Conservation (phyloP, 352 stramenopile genomes). For the Phytophthora crassamura region DNA sequence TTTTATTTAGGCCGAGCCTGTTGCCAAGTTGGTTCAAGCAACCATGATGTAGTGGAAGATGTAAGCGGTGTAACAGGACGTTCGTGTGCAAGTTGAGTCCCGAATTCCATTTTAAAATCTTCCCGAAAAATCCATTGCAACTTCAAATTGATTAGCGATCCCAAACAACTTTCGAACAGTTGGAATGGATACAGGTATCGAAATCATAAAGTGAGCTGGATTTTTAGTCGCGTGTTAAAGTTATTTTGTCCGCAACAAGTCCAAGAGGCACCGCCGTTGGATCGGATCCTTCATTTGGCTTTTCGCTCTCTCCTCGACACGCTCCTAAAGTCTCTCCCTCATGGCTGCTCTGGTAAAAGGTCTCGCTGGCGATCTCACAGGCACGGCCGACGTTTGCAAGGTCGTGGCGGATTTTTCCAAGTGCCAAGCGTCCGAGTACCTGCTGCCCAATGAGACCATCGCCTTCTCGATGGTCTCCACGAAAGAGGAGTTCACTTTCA, state of each 20-base stretch:
- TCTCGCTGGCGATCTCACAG: conserved; percentile 55
- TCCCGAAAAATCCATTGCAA: too few species aligned
- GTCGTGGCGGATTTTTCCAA: conserved; percentile 54
- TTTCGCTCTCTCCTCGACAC: not conserved
- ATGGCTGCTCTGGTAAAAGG: conserved; percentile 53
- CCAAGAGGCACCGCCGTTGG: not conserved
- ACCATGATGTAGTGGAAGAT: conserved; percentile 15
- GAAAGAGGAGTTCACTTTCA: conserved; percentile 74
- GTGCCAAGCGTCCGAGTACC: conserved; percentile 45
- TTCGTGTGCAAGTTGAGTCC: conserved; percentile 6
- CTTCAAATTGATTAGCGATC: too few species aligned
- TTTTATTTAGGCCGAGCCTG: conserved; percentile 36
- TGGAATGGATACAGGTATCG: not conserved
- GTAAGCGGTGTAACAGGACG: conserved; percentile 14
- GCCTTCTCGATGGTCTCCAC: conserved; percentile 57
- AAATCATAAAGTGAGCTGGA: conserved; percentile 1
- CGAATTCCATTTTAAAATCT: not conserved
- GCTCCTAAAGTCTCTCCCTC: not conserved
- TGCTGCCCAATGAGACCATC: conserved; percentile 63
- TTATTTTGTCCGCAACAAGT: not conserved
- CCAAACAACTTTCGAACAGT: too few species aligned
- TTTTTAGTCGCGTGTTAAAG: not conserved
- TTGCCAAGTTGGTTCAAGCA: conserved; percentile 20
- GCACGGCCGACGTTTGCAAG: conserved; percentile 60
- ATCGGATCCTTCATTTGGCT: not conserved